Base-by-base conservation (phyloP, 352 stramenopile genomes). In the Blastocystis sp. region DNA sequence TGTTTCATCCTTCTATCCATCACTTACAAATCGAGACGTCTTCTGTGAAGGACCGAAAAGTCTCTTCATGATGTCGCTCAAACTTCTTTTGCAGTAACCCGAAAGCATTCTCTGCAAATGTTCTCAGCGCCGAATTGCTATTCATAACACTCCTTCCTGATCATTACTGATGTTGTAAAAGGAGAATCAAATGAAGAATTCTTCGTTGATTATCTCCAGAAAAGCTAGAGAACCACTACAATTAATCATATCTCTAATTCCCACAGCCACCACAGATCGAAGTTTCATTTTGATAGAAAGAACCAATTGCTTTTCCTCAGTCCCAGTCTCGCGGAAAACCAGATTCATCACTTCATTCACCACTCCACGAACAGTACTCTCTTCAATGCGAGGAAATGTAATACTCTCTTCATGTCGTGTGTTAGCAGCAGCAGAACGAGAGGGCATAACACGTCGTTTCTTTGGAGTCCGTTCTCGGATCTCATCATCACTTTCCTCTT, bases 151-250 rank as follows among this genome's bases (percentile, higher is more conserved):
- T 42, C 6, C 29, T 32, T 9, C n/a, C 27, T 39, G 27, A 7
- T 57, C 42, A 80, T 42, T 63, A 14, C 12, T 43, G 52, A 5
- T 12, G 32, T 24, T 37, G 12, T 56, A 83, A 27, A 37, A 83
- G 51, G n/a, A 63, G 42, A 12, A 83, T 52, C 46, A 65, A 14
- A 43, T 24, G 39, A 32, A 65, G 16, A 14, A 83, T 24, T 3
- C 32, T 27, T 7, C 32, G 14, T 32, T 83, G 32, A 16, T 19
- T 3, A 14, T 3, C 21, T 42, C 12, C 49, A 32, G 21, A 32
- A 32, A 83, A 65, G 12, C 24, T 49, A 1, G 71, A 83, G n/a
- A 83, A 83, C 71, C 71, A 83, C 71, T 77, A 54, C 37, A 32
- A 52, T 51, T 4, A 51, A 77, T 12, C 0, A 51, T 21, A 7